Percentiles rank a stretch among this genome's conserved stretches.
Evolutionary conservation across 805 yeast genomes (phyloP).

Genomic region (Barnettozyma californica): DNA sequence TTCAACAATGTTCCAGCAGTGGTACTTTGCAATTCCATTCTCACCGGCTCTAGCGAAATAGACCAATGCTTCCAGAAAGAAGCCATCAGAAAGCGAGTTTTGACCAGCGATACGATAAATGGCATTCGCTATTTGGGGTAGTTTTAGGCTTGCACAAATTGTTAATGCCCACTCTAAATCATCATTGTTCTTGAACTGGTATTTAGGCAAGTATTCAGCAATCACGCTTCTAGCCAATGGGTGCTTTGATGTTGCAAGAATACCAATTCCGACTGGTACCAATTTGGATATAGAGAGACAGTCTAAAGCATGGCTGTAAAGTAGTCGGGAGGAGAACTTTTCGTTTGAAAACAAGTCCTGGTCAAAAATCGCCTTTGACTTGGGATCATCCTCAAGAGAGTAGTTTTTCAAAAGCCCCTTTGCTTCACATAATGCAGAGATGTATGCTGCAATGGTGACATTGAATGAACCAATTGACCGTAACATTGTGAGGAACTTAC

Average conservation of each 20-base stretch:
- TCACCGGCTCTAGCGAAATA: conserved; percentile 63
- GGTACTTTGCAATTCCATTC: conserved; percentile 41
- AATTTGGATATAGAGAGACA: conserved; percentile 47
- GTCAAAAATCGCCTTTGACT: conserved; percentile 10
- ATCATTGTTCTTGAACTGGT: conserved; percentile 58
- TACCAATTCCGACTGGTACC: conserved; percentile 67
- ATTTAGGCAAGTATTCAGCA: conserved; percentile 54
- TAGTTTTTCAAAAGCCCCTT: conserved; percentile 50
- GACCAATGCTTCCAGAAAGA: conserved; percentile 53
- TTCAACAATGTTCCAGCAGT: conserved; percentile 60
- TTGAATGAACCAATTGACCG: conserved; percentile 56
- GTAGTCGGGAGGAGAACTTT: conserved; percentile 49
- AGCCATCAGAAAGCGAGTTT: conserved; percentile 19
- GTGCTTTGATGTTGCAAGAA: conserved; percentile 45
- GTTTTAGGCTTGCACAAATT: conserved; percentile 61
- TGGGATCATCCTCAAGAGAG: conserved; percentile 21
- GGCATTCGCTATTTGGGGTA: conserved; percentile 51
- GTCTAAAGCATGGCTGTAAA: conserved; percentile 50
- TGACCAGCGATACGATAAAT: conserved; percentile 37
- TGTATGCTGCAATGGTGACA: conserved; percentile 56
- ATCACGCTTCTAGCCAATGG: conserved; percentile 40
- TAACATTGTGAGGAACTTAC: conserved; percentile 51
- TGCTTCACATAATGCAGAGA: conserved; percentile 58
- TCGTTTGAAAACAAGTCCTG: conserved; percentile 29
- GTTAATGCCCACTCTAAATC: conserved; percentile 78